Base-by-base conservation (phyloP, 164 flowering plant species). In the Platanus orientalis region DNA sequence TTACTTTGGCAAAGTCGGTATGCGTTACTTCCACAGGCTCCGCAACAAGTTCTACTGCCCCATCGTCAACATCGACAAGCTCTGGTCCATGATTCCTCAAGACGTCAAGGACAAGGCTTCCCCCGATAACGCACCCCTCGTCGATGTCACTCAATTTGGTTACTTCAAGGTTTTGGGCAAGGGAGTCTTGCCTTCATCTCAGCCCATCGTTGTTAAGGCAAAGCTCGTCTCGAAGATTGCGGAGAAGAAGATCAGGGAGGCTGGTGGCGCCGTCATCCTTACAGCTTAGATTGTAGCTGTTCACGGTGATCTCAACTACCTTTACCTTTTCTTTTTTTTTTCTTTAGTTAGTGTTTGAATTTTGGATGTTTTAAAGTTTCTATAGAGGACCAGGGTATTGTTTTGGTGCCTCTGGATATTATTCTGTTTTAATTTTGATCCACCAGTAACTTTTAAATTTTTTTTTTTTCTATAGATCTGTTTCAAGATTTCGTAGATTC, bases 1-100 rank as follows among this genome's bases (percentile, higher is more conserved):
- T 16, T 69, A 69, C 58, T 69, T 69, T 27, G 73, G 73, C 2
- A 69, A 69, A 7, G 73, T 69, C 0, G 73, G 73, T 19, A 69
- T 69, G 73, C 58, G 73, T 17, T 69, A 69, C 28, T 64, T 63
- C 26, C 73, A 70, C 20, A 64, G 53, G 39, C 61, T 65, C 7
- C 63, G 64, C 6, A 64, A 64, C 69, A 58, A 64, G 34, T 64
- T 69, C 62, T 27, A 58, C 21, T 58, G 61, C 19, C 73, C 65
- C 12, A 59, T 64, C 14, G 64, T 69, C 40, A 69, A 64, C 42
- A 64, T 70, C 39, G 65, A 70, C 48, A 70, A 70, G 56, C 60
- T 70, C 6, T 65, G 61, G 64, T 70, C 73, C 16, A 12, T 70
- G 56, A 42, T 70, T 16, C 73, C 73, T 4, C 64, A 59, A 54